Evolutionary conservation across 1,284 basidiomycete species (phyloP).

Genomic region (Microbotryum lychnidis-dioicae): DNA sequence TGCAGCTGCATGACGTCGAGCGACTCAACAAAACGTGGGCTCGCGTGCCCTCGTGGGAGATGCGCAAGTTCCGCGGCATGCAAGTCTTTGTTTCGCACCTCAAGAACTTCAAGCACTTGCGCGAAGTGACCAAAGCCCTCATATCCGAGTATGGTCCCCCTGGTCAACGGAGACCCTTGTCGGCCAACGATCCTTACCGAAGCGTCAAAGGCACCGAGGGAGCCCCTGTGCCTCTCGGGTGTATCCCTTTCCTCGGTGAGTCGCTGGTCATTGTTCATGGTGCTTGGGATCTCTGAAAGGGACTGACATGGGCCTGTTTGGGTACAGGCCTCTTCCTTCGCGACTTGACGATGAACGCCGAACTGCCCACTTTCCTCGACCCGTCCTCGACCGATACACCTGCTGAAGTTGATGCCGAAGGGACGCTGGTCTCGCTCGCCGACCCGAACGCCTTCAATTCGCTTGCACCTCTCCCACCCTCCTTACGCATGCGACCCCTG

Average conservation of each 20-base stretch:
- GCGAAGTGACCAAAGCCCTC: constrained; percentile 56
- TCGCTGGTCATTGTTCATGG: constrained; percentile 5
- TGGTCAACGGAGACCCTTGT: constrained; percentile 44
- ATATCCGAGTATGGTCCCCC: constrained; percentile 47
- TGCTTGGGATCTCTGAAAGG: too few relatives aligned
- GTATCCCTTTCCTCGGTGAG: constrained; percentile 70
- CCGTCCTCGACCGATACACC: constrained; percentile 64
- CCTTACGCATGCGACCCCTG: constrained; percentile 50
- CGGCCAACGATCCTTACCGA: constrained; percentile 31
- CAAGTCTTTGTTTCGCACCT: constrained; percentile 58
- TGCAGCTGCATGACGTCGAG: constrained; percentile 63
- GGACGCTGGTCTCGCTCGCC: constrained; percentile 7
- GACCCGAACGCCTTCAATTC: constrained; percentile 7
- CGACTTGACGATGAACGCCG: constrained; percentile 57
- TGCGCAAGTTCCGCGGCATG: constrained; percentile 65
- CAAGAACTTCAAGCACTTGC: constrained; percentile 55
- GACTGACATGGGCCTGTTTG: not conserved
- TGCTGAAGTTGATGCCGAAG: constrained; percentile 53
- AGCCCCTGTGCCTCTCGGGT: constrained; percentile 38
- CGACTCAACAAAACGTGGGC: constrained; percentile 62
- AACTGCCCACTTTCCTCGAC: constrained; percentile 70
- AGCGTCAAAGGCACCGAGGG: constrained; percentile 5
- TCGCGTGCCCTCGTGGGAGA: constrained; percentile 63
- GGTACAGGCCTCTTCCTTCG: constrained; percentile 60
- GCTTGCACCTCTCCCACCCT: constrained; percentile 45